These are phyloP conservation scores for Jaltomata sinuosa DNA, from an alignment of 257 asterid genomes.

Conservation along the genomic window DNA sequence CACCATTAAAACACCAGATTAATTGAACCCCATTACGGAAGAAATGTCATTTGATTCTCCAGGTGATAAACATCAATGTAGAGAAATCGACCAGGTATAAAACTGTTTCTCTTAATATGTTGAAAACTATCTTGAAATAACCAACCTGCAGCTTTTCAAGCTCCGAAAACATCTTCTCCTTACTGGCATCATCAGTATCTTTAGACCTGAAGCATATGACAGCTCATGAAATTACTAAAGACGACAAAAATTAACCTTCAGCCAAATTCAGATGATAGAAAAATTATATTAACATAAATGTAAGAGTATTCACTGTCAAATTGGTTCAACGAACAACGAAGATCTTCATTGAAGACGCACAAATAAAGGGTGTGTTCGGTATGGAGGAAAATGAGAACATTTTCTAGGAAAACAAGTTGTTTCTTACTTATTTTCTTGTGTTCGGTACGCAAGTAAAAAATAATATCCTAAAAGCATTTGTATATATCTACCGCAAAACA, in stretches of 20 bases:
- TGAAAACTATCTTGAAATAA: not conserved
- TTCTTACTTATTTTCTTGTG: no score
- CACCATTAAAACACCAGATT: not conserved
- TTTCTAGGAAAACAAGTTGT: no score
- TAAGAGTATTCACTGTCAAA: not conserved
- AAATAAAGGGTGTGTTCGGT: no score
- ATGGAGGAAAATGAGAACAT: no score
- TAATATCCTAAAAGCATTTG: no score
- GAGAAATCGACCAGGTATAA: not conserved
- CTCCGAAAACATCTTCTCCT: constrained; percentile 39
- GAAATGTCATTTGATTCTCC: not conserved
- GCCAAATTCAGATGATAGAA: not conserved
- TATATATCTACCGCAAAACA: no score
- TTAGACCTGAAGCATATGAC: constrained; percentile 45
- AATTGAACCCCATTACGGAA: not conserved
- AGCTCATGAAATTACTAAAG: not conserved
- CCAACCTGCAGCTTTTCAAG: constrained; percentile 66
- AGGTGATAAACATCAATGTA: not conserved
- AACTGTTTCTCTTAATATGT: not conserved
- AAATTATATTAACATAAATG: not conserved
- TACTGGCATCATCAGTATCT: constrained; percentile 19
- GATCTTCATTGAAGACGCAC: not conserved
- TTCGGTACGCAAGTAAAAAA: no score
- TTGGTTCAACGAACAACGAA: not conserved
- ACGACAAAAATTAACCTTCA: not conserved